Evolutionary conservation across 106 monocot genomes (phyloP).

Genomic region (Dendrobium chrysotoxum): DNA sequence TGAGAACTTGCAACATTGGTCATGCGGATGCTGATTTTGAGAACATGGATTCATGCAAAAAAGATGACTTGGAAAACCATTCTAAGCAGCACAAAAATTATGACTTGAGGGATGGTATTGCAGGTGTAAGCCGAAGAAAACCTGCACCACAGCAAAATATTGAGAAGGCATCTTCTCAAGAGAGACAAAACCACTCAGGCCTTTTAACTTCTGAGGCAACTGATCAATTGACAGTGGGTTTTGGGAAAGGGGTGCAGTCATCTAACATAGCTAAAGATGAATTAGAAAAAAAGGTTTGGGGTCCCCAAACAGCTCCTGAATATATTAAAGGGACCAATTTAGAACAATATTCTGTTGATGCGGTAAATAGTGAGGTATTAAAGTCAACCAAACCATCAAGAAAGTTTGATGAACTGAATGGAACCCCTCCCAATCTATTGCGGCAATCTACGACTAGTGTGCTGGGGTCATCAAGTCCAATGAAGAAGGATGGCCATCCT

Average conservation of each 20-base stretch:
- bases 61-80: slow-evolving; percentile 6
- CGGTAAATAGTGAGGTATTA: slow-evolving; percentile 17
- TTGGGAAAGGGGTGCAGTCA: slow-evolving; percentile 26
- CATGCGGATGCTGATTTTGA: slow-evolving; percentile 9
- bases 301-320: slow-evolving; percentile 9
- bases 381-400: slow-evolving; percentile 21
- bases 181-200: slow-evolving; percentile 12
- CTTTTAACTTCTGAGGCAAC: slow-evolving; percentile 12
- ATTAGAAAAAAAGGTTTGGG: slow-evolving; percentile 17
- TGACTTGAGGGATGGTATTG: slow-evolving; percentile 12
- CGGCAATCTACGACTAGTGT: slow-evolving; percentile 26
- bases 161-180: slow-evolving; percentile 14
- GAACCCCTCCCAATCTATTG: slow-evolving; percentile 5
- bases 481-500: slow-evolving; percentile 39
- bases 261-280: slow-evolving; percentile 17
- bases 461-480: slow-evolving; percentile 25
- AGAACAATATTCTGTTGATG: slow-evolving; percentile 20
- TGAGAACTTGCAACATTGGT: background rate
- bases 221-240: slow-evolving; percentile 19
- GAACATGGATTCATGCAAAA: background rate
- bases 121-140: slow-evolving; percentile 2
- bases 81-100: slow-evolving; percentile 10
- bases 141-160: slow-evolving; percentile 8
- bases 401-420: slow-evolving; percentile 30
- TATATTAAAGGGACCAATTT: slow-evolving; percentile 23